Conservation (phyloP, 1,284 basidiomycete species). For the Clitocybe nebularis region DNA sequence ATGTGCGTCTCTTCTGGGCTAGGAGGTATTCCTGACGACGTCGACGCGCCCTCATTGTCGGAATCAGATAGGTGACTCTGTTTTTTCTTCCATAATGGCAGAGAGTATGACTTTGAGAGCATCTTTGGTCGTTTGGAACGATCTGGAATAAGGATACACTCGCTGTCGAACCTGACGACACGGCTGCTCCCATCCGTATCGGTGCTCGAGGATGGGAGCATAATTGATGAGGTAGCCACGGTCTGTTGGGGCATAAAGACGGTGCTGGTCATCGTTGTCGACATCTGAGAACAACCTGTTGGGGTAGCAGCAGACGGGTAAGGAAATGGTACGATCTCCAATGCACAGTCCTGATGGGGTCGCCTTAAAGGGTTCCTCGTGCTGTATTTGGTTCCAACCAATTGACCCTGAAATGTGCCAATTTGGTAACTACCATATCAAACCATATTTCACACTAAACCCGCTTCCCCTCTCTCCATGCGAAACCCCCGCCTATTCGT, state of each 20-base stretch:
- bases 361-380: neutral
- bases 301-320: constrained; percentile 1
- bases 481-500: no score
- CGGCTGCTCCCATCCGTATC: constrained; percentile 19
- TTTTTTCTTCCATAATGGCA: constrained; percentile 58
- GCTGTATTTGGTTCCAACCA: neutral
- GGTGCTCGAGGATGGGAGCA: constrained; percentile 6
- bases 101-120: constrained; percentile 54
- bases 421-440: constrained; percentile 1
- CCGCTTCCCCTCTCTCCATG: no score
- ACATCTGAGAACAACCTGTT: constrained; percentile 8
- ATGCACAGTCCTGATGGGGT: neutral
- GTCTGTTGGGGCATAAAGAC: constrained; percentile 8
- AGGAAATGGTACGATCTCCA: constrained; percentile 15
- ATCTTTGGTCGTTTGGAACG: constrained; percentile 42
- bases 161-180: constrained; percentile 61
- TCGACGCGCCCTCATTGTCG: constrained; percentile 24
- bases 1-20: constrained; percentile 40
- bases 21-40: constrained; percentile 17
- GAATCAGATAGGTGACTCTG: constrained; percentile 19
- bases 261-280: constrained; percentile 16
- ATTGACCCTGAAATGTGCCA: neutral
- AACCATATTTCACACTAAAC: no score
- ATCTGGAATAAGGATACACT: constrained; percentile 67
- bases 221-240: constrained; percentile 9